A percentile compares a stretch with the other conserved stretches of the same genome.
Conservation (phyloP, 2,329 filamentous ascomycete genomes). For the Colletotrichum tropicicola region DNA sequence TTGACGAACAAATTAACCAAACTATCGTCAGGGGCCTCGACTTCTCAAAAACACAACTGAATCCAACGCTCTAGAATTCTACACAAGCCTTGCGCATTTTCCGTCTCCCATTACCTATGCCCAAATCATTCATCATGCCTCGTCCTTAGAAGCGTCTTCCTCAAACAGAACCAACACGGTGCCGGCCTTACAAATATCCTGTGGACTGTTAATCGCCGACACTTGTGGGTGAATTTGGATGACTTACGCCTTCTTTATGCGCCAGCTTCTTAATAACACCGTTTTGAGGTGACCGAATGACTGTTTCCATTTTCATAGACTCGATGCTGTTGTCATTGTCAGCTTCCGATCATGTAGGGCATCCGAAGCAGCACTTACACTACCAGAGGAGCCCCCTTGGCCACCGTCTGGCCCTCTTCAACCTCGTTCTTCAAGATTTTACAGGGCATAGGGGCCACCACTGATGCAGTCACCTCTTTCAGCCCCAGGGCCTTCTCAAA, state of each 20-base stretch:
- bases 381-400: conserved; percentile 86
- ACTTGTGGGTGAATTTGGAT: neutral
- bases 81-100: neutral
- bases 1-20: neutral
- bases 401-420: conserved; percentile 80
- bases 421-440: conserved; percentile 94
- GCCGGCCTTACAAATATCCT: conserved; percentile 83
- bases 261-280: conserved; percentile 77
- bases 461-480: conserved; percentile 82
- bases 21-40: too few species aligned
- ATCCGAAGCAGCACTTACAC: conserved; percentile 64
- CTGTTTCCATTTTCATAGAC: conserved; percentile 92
- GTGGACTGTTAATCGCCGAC: conserved; percentile 30
- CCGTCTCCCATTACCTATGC: neutral
- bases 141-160: conserved; percentile 45
- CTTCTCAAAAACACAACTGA: too few species aligned
- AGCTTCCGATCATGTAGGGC: conserved; percentile 31
- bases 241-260: conserved; percentile 76
- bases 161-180: conserved; percentile 80
- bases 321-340: conserved; percentile 66
- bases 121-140: conserved; percentile 8
- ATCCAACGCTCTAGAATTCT: neutral
- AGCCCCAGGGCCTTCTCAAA: conserved; percentile 86
- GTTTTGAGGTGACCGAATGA: conserved; percentile 79
- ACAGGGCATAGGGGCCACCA: conserved; percentile 95